Percentiles rank a stretch among this genome's conserved stretches.
Conservation (phyloP, 2,329 filamentous ascomycete genomes). For the Parasarocladium wereldwijsianum region DNA sequence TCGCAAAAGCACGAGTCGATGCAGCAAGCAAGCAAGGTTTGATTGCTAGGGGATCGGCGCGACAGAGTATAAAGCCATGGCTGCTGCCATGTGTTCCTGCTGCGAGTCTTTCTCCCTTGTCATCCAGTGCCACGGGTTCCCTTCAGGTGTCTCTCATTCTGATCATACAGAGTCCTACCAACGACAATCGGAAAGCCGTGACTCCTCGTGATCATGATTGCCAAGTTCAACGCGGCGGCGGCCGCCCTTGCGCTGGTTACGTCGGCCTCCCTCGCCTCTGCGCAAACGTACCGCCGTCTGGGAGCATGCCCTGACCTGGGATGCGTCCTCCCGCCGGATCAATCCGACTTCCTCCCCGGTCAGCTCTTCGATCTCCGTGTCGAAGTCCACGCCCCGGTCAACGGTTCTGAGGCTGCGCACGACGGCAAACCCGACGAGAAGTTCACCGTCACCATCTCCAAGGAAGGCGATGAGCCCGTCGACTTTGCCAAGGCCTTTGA, state of each 20-base stretch:
- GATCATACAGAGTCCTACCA: too few relatives aligned
- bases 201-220: too few relatives aligned
- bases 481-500: conserved; percentile 53
- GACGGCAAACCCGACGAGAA: conserved; percentile 53
- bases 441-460: conserved; percentile 62
- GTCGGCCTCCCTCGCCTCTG: conserved; percentile 26
- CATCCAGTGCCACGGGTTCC: not conserved
- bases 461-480: conserved; percentile 37
- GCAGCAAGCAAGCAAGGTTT: too few relatives aligned
- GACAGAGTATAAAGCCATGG: too few relatives aligned
- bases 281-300: conserved; percentile 44
- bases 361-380: conserved; percentile 76
- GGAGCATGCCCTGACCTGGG: conserved; percentile 44
- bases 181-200: too few relatives aligned
- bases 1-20: too few relatives aligned
- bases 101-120: too few relatives aligned
- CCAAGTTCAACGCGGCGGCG: conserved; percentile 22
- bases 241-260: conserved; percentile 17
- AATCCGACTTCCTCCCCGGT: conserved; percentile 68
- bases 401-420: conserved; percentile 66
- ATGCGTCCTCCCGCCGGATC: conserved; percentile 45
- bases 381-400: conserved; percentile 68
- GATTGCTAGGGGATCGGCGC: too few relatives aligned
- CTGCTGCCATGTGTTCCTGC: too few relatives aligned
- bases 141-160: conserved; percentile 1